These are phyloP conservation scores for Clitocybe nebularis DNA, from an alignment of 1,284 basidiomycete genomes.

Conservation along the genomic window DNA sequence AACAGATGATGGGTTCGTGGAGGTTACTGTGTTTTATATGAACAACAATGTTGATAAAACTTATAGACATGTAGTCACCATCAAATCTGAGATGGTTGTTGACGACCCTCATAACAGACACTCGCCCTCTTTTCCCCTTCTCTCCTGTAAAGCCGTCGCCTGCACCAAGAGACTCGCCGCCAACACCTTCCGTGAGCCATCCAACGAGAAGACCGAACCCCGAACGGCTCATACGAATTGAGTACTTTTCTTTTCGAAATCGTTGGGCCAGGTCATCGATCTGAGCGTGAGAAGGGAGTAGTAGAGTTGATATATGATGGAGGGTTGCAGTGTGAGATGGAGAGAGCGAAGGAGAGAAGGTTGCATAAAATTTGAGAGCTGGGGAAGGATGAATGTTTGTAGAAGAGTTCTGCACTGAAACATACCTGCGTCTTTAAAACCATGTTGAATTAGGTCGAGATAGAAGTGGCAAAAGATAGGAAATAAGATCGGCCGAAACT, in stretches of 20 bases:
- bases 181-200: slow-evolving; percentile 93
- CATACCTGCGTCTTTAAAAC: slow-evolving; percentile 85
- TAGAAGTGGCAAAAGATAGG: slow-evolving; percentile 98
- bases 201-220: slow-evolving; percentile 91
- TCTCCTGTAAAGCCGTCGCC: slow-evolving; percentile 83
- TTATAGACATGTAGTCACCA: slow-evolving; percentile 45
- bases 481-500: slow-evolving; percentile 89
- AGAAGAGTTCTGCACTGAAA: slow-evolving; percentile 13
- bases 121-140: slow-evolving; percentile 71
- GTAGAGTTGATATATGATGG: slow-evolving; percentile 79
- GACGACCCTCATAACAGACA: slow-evolving; percentile 89
- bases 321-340: slow-evolving; percentile 70
- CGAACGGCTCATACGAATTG: slow-evolving; percentile 86
- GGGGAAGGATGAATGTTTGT: slow-evolving; percentile 4
- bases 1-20: slow-evolving; percentile 62
- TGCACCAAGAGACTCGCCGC: slow-evolving; percentile 78
- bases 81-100: slow-evolving; percentile 92
- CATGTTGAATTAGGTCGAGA: slow-evolving; percentile 88
- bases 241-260: slow-evolving; percentile 89
- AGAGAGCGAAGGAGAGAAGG: slow-evolving; percentile 71
- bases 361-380: slow-evolving; percentile 54
- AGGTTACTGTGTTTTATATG: slow-evolving; percentile 51
- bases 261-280: slow-evolving; percentile 81
- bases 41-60: slow-evolving; percentile 8
- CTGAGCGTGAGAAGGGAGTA: slow-evolving; percentile 83